Evolutionary conservation across 352 stramenopile genomes (phyloP).

Genomic region (Phytophthora citrophthora): DNA sequence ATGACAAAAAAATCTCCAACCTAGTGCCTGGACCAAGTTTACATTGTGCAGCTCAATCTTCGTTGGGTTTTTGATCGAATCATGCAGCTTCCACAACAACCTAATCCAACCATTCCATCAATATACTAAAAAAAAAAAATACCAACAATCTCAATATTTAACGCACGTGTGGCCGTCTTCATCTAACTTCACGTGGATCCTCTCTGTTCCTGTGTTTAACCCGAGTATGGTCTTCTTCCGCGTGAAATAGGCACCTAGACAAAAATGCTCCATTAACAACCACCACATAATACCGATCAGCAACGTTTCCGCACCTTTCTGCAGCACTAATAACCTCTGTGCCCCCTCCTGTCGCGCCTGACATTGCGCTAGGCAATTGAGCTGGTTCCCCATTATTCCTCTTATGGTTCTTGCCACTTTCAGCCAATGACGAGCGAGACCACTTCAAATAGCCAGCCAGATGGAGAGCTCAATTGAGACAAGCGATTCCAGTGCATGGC

Average conservation of each 20-base stretch:
- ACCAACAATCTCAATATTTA: neutral
- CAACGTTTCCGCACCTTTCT: constrained; percentile 52
- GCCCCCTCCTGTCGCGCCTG: constrained; percentile 66
- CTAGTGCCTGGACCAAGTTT: constrained; percentile 61
- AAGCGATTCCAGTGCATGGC: neutral
- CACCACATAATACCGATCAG: neutral
- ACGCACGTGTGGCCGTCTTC: constrained; percentile 63
- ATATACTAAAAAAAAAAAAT: neutral
- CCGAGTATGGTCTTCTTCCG: constrained; percentile 81
- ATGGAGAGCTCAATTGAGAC: constrained; percentile 5
- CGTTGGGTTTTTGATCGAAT: constrained; percentile 53
- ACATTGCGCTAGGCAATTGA: constrained; percentile 85
- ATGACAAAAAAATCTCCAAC: constrained; percentile 13
- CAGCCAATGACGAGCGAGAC: constrained; percentile 11
- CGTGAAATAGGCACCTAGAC: constrained; percentile 66
- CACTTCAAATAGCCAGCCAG: constrained; percentile 21
- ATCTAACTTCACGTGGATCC: constrained; percentile 68
- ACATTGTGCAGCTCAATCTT: constrained; percentile 61
- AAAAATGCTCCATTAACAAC: neutral
- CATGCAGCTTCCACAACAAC: constrained; percentile 72
- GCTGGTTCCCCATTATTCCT: constrained; percentile 71
- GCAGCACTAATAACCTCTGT: constrained; percentile 72
- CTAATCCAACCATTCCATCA: constrained; percentile 29
- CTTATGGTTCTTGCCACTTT: constrained; percentile 1
- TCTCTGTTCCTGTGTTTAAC: constrained; percentile 64